Conservation (phyloP, 805 yeast genomes). For the Candida michaelii region DNA sequence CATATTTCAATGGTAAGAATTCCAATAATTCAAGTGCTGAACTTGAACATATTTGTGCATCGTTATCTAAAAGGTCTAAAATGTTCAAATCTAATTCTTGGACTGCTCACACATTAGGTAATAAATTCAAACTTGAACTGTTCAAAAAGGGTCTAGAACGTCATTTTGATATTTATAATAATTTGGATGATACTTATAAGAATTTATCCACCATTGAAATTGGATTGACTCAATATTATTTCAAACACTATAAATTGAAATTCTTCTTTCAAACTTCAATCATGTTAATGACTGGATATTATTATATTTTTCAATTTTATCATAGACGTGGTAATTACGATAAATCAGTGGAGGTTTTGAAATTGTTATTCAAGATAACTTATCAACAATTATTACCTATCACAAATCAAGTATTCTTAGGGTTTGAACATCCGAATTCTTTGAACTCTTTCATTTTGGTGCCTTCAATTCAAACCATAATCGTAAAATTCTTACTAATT, state of each 20-base stretch:
- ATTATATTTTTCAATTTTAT: conserved; percentile 3
- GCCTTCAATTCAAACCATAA: conserved; percentile 31
- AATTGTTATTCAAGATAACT: conserved; percentile 1
- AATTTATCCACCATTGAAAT: not conserved
- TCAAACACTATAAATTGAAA: conserved; percentile 7
- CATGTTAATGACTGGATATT: conserved; percentile 3
- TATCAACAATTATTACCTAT: conserved; percentile 6
- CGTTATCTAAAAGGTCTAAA: not conserved
- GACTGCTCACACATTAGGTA: not conserved
- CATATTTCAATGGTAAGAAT: conserved; percentile 32
- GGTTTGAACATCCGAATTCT: not conserved
- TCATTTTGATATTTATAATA: conserved; percentile 3
- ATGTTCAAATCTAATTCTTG: not conserved
- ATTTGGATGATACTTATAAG: not conserved
- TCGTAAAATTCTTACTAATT: conserved; percentile 38
- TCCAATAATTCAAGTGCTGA: conserved; percentile 32
- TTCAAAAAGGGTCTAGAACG: conserved; percentile 2
- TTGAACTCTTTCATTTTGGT: conserved; percentile 3
- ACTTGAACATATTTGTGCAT: conserved; percentile 26
- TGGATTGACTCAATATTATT: conserved; percentile 6
- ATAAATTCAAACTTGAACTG: not conserved
- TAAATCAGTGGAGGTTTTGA: conserved; percentile 3
- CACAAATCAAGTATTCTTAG: conserved; percentile 1
- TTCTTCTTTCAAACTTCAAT: conserved; percentile 7
- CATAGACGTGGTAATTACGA: not conserved